These are phyloP conservation scores for Ceratocystis harringtonii DNA, from an alignment of 2,329 filamentous ascomycete genomes.

Conservation along the genomic window DNA sequence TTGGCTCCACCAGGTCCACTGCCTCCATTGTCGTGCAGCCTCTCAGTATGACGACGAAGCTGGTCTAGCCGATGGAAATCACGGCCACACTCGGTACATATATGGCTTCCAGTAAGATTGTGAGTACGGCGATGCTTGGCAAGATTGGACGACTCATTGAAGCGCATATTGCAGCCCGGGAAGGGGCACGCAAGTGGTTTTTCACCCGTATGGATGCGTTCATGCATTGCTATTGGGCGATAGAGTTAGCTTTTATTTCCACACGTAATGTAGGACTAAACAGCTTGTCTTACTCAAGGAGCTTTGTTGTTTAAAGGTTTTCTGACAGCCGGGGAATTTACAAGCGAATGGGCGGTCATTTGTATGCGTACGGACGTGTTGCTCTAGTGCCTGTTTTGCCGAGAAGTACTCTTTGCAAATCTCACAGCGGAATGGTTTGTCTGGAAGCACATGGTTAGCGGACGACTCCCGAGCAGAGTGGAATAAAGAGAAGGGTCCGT, in stretches of 20 bases:
- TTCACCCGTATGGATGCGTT: slow-evolving; percentile 48
- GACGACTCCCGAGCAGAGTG: slow-evolving; percentile 19
- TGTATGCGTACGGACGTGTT: slow-evolving; percentile 53
- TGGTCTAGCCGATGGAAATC: slow-evolving; percentile 47
- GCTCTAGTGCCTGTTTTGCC: slow-evolving; percentile 50
- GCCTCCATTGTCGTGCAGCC: slow-evolving; percentile 21
- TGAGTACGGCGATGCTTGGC: slow-evolving; percentile 52
- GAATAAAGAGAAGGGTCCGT: neutral
- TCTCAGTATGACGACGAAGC: slow-evolving; percentile 35
- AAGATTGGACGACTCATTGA: slow-evolving; percentile 51
- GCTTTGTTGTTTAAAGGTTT: slow-evolving; percentile 51
- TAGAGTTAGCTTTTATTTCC: slow-evolving; percentile 2
- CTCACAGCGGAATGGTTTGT: slow-evolving; percentile 43
- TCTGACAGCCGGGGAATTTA: slow-evolving; percentile 33
- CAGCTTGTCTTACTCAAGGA: slow-evolving; percentile 40
- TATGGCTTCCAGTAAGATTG: slow-evolving; percentile 35
- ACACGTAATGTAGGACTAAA: too few species aligned
- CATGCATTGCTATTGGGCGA: slow-evolving; percentile 43
- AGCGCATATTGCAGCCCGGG: slow-evolving; percentile 37
- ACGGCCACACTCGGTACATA: slow-evolving; percentile 39
- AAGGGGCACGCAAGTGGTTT: slow-evolving; percentile 46
- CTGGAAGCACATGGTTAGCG: slow-evolving; percentile 26
- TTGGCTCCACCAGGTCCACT: neutral
- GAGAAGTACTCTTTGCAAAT: slow-evolving; percentile 45
- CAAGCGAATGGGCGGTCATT: slow-evolving; percentile 50